phyloP scores from a whole-genome alignment of 2,329 filamentous ascomycete genomes.

The Verticillium klebahnii region DNA sequence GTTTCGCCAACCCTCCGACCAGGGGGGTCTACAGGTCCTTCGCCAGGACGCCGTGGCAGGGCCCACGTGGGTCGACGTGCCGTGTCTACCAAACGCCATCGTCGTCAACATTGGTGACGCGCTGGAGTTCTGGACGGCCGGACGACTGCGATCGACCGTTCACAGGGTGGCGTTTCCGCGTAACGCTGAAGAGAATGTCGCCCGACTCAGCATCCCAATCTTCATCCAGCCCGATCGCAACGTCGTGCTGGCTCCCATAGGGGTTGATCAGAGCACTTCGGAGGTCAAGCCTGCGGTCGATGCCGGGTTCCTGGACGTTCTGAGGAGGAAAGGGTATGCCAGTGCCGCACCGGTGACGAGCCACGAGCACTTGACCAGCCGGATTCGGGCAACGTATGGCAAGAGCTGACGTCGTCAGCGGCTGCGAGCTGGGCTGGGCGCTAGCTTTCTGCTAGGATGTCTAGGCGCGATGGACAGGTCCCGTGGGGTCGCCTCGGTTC shows the following conservation, averaged over 20 bases:
- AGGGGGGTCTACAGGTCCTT: slow-evolving; percentile 82
- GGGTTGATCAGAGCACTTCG: not conserved
- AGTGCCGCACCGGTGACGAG: slow-evolving; percentile 9
- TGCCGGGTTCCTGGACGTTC: slow-evolving; percentile 8
- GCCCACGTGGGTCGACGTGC: slow-evolving; percentile 38
- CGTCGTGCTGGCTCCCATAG: slow-evolving; percentile 9
- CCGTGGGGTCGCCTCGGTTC: too few species aligned
- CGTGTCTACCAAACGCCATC: slow-evolving; percentile 41
- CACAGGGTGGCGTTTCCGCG: slow-evolving; percentile 75
- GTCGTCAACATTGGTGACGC: slow-evolving; percentile 71
- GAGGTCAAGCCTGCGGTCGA: not conserved
- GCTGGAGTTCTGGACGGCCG: slow-evolving; percentile 84
- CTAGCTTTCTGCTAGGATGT: too few species aligned
- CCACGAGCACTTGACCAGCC: slow-evolving; percentile 8
- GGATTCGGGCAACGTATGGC: slow-evolving; percentile 10
- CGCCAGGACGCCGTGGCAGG: slow-evolving; percentile 38
- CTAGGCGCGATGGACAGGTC: too few species aligned
- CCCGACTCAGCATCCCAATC: slow-evolving; percentile 10
- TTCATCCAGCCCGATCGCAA: slow-evolving; percentile 12
- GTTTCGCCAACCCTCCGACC: slow-evolving; percentile 69
- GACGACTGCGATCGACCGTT: slow-evolving; percentile 78
- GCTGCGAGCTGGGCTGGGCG: not conserved
- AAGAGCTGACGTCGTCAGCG: not conserved
- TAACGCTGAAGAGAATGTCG: slow-evolving; percentile 9
- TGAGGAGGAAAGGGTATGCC: slow-evolving; percentile 9